Percentiles rank a stretch among this genome's conserved stretches.
phyloP scores from a whole-genome alignment of 2,329 filamentous ascomycete species.

The Lasiodiplodia sp. region DNA sequence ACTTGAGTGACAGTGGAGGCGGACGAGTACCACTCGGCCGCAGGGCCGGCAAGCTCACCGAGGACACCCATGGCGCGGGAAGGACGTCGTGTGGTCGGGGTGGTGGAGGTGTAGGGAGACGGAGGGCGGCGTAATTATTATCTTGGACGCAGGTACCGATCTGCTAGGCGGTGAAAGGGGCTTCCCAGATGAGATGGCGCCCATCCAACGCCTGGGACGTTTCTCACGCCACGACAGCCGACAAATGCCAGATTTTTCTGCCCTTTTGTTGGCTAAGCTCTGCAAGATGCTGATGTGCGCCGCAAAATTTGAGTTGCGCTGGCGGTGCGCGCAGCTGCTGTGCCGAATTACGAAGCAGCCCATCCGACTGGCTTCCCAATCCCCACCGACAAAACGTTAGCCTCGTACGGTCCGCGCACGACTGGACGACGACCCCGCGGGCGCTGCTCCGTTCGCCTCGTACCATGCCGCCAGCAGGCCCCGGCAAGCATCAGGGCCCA shows the following conservation, averaged over 20 bases:
- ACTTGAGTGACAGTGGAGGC: slow-evolving; percentile 54
- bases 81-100: slow-evolving; percentile 14
- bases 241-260: slow-evolving; percentile 26
- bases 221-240: slow-evolving; percentile 29
- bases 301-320: slow-evolving; percentile 6
- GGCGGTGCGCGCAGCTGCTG: slow-evolving; percentile 2
- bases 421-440: background rate
- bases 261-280: background rate
- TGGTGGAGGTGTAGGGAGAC: slow-evolving; percentile 23
- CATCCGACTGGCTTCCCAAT: slow-evolving; percentile 17
- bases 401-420: slow-evolving; percentile 19
- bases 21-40: slow-evolving; percentile 53
- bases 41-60: slow-evolving; percentile 55
- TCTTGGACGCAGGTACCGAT: slow-evolving; percentile 27
- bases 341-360: slow-evolving; percentile 16
- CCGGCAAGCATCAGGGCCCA: background rate
- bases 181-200: slow-evolving; percentile 27
- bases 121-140: slow-evolving; percentile 17
- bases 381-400: slow-evolving; percentile 20
- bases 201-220: slow-evolving; percentile 22
- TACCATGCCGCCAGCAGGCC: background rate
- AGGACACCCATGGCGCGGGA: slow-evolving; percentile 60
- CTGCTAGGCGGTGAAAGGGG: slow-evolving; percentile 31
- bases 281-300: slow-evolving; percentile 8
- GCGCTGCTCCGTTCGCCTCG: background rate